Base-by-base conservation (phyloP, 1,284 basidiomycete genomes). In the Microbotryum intermedium region DNA sequence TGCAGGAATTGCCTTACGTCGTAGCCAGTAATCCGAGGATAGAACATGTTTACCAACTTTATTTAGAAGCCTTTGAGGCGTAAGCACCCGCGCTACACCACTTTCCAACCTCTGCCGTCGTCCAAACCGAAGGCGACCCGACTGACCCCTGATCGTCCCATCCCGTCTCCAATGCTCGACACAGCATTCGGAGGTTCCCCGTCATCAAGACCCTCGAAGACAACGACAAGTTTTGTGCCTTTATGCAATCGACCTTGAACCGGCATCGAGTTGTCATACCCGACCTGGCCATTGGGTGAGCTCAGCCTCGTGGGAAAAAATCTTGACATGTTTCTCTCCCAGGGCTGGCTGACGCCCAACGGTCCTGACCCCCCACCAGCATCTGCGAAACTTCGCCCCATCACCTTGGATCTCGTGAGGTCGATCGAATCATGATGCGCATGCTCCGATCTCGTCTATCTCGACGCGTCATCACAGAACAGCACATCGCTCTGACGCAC, bases 371-470 rank as follows among this genome's bases (percentile, higher is more conserved):
- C 23, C 69, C 66, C 1, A 66, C 73, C 34, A 74, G 76, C 28
- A 72, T 77, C 39, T 72, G 73, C 44, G 75, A 77, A 58, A 66
- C 69, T 9, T 84, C 87, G 0, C 89, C 88, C 20, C 84, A 82
- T 1, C 84, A 87, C 71, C 80, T 94, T 13, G 78, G 83, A 0
- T 84, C 89, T 0, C 86, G 90, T 58, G 80, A 82, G 55, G 79
- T 94, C 18, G 90, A 94, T 73, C 80, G 86, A 9, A 91, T 93
- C 74, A 90, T 93, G 85, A 82, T 83, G 25, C 82, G 90, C 28
- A 94, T 94, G 91, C 80, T 94, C 10, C 81, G 90, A 50, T 92
- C 90, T 4, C 81, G 91, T 56, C 91, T 94, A 72, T 91, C 90
- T 10, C 81, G 90, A 26, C 82, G 91, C 46, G 90, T 94, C 29